Base-by-base conservation (phyloP, 495 filamentous ascomycete species). In the Penicillium crystallinum region DNA sequence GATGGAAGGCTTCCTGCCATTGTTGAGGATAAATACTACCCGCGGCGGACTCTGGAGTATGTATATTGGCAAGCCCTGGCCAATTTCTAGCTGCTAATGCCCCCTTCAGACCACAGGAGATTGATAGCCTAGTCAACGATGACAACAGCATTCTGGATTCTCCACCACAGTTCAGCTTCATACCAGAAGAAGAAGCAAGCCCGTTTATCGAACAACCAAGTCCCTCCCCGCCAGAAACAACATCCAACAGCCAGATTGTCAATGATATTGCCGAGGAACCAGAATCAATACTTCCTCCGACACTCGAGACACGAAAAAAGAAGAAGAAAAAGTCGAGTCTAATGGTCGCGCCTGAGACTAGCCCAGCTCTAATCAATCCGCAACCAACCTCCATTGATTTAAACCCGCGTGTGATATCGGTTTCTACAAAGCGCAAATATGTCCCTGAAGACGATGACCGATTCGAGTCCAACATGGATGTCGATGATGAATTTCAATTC, bases 1-100 rank as follows among this genome's bases (percentile, higher is more conserved):
- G 84, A 89, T 57, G 87, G 85, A 27, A 78, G 78, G 56, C 67
- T 98, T 48, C 88, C 92, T 7, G 82, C 87, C 0, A 96, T 98
- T 43, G 64, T 83, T 44, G 93, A 98, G 68, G 85, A 88, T 62
- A 93, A 91, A 67, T 71, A 70, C 33, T 95, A 81, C 58, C 86
- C 86, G 14, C 74, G 90, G 49, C 74, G 72, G 50, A 91, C 89
- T 3, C 69, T 93, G 53, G 87, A 84, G 88, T 95, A 76, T 57
- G 82, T 64, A 25, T 8, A 4, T 2, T 29, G 11, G 2, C 11
- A 12, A 35, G 19, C 14, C 1, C 27, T 12, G 0, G 7, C 9
- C 6, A 3, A 21, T 33, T 9, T 19, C 18, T 7, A 18, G 9
- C 56, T 57, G 40, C 68, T 65, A 40, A 65, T 7, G 9, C 17